A percentile compares a stretch with the other conserved stretches of the same genome.
phyloP scores from a whole-genome alignment of 2,329 filamentous ascomycete species.

The Drechslera avenae region DNA sequence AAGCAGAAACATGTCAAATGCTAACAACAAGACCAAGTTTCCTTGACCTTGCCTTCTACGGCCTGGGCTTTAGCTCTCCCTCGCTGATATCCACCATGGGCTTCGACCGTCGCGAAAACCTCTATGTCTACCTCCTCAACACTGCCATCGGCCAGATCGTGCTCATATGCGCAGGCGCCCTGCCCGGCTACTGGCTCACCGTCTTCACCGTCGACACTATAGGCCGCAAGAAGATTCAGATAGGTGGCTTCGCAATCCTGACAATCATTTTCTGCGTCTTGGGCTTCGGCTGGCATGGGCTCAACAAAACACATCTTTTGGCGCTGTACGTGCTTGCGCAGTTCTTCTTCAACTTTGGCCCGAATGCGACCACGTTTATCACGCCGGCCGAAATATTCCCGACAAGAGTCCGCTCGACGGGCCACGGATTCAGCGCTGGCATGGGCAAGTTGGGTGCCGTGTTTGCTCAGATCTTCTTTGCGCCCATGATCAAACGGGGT shows the following conservation, averaged over 20 bases:
- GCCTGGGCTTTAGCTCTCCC: conserved; percentile 74
- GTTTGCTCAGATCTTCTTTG: conserved; percentile 57
- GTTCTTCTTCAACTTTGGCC: conserved; percentile 62
- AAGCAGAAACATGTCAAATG: not conserved
- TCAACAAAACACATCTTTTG: conserved; percentile 51
- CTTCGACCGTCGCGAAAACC: conserved; percentile 66
- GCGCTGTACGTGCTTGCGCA: conserved; percentile 55
- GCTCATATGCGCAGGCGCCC: conserved; percentile 76
- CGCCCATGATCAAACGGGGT: conserved; percentile 60
- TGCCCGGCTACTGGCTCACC: conserved; percentile 82
- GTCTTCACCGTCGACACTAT: conserved; percentile 74
- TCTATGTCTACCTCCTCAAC: conserved; percentile 74
- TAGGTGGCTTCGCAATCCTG: conserved; percentile 58
- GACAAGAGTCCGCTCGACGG: conserved; percentile 55
- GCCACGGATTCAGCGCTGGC: conserved; percentile 56
- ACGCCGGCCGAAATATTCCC: conserved; percentile 59
- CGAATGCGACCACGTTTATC: conserved; percentile 59
- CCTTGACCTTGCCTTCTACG: conserved; percentile 64
- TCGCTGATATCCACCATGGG: conserved; percentile 74
- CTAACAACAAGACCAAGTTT: conserved; percentile 46
- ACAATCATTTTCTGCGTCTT: conserved; percentile 57
- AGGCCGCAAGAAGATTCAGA: conserved; percentile 78
- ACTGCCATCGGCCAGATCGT: conserved; percentile 80
- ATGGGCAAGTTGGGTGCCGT: conserved; percentile 57
- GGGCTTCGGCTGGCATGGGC: conserved; percentile 55